Conservation (phyloP, 805 yeast genomes). For the Spencermartinsiella europaea region DNA sequence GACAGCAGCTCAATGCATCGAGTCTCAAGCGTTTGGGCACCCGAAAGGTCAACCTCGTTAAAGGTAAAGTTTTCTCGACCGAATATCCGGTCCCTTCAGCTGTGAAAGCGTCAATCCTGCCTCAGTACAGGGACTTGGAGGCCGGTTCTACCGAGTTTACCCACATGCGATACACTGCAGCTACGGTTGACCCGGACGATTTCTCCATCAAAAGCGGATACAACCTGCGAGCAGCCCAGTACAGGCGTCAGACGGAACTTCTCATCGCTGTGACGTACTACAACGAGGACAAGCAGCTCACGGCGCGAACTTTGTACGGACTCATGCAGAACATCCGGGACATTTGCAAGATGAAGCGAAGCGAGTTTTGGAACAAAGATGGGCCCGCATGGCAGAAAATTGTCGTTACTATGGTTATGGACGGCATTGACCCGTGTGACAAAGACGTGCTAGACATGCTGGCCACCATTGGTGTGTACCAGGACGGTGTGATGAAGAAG, state of each 20-base stretch:
- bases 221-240: slow-evolving; percentile 51
- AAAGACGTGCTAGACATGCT: slow-evolving; percentile 57
- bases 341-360: slow-evolving; percentile 44
- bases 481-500: slow-evolving; percentile 59
- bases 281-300: slow-evolving; percentile 58
- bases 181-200: slow-evolving; percentile 65
- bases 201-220: slow-evolving; percentile 50
- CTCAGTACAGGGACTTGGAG: slow-evolving; percentile 41
- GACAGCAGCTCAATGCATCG: slow-evolving; percentile 30
- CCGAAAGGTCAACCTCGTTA: slow-evolving; percentile 34
- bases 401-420: slow-evolving; percentile 58
- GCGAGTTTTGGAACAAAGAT: slow-evolving; percentile 43
- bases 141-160: slow-evolving; percentile 45
- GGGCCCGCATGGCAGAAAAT: slow-evolving; percentile 59
- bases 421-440: slow-evolving; percentile 62
- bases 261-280: slow-evolving; percentile 61
- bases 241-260: slow-evolving; percentile 55
- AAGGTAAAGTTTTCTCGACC: slow-evolving; percentile 32
- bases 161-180: slow-evolving; percentile 59
- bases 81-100: slow-evolving; percentile 40
- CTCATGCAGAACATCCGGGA: slow-evolving; percentile 60
- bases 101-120: slow-evolving; percentile 33
- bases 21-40: slow-evolving; percentile 31
- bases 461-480: slow-evolving; percentile 62
- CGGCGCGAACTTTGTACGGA: slow-evolving; percentile 59